phyloP scores from a whole-genome alignment of 2,329 filamentous ascomycete genomes.

The Fusarium kyushuense region DNA sequence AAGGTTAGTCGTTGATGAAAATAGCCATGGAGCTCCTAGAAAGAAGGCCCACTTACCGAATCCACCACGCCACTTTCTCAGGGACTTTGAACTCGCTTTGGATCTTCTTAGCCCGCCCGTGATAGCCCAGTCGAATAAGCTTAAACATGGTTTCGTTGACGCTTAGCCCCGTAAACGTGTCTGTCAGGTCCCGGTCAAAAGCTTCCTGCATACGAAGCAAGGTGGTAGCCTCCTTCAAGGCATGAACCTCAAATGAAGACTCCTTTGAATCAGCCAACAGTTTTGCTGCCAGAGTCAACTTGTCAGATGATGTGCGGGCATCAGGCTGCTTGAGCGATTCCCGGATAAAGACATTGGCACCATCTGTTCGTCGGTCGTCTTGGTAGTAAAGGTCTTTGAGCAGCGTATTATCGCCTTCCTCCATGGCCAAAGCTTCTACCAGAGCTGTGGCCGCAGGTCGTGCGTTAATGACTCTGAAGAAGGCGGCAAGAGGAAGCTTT shows the following conservation, averaged over 20 bases:
- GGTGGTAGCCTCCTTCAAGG: constrained; percentile 82
- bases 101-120: constrained; percentile 86
- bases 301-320: constrained; percentile 79
- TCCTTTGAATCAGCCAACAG: constrained; percentile 88
- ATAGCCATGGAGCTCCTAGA: constrained; percentile 19
- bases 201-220: constrained; percentile 88
- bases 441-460: constrained; percentile 88
- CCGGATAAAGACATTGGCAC: constrained; percentile 85
- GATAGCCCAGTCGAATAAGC: constrained; percentile 83
- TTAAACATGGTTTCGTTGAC: constrained; percentile 94
- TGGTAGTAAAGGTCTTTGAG: constrained; percentile 98
- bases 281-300: constrained; percentile 87
- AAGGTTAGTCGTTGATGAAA: constrained; percentile 37
- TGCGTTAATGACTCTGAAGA: constrained; percentile 91
- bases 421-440: constrained; percentile 82
- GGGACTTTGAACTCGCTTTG: constrained; percentile 93
- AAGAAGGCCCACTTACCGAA: constrained; percentile 61
- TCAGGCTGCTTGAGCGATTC: constrained; percentile 84
- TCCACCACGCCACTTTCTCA: constrained; percentile 92
- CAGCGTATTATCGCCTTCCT: constrained; percentile 78
- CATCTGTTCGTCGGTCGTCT: constrained; percentile 90
- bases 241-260: constrained; percentile 76
- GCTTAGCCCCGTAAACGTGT: constrained; percentile 82
- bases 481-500: constrained; percentile 88
- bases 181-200: constrained; percentile 84